Base-by-base conservation (phyloP, 495 filamentous ascomycete species). In the Elaphomyces granulatus region DNA sequence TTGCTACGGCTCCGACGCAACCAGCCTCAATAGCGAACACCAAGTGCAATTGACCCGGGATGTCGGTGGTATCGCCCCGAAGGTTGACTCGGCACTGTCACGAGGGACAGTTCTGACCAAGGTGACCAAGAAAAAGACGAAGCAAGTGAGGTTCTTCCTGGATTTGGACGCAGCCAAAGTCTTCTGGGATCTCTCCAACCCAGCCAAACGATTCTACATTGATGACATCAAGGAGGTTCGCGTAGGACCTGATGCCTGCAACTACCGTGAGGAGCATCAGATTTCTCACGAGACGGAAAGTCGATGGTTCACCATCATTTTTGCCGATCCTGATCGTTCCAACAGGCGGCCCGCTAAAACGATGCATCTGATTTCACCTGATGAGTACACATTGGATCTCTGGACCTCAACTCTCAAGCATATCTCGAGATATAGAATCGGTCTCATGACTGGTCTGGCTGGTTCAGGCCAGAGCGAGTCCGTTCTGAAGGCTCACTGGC, bases 201-300 rank as follows among this genome's bases (percentile, higher is more conserved):
- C 80, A 0, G 70, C 77, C 1, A 95, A 93, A 45, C 74, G 71
- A 14, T 81, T 98, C 47, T 92, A 92, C 52, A 78, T 98, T 41
- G 90, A 98, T 46, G 85, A 98, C 51, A 87, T 98, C 49, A 80
- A 80, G 47, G 84, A 93, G 45, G 83, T 98, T 32, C 77, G 86
- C 38, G 72, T 77, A 26, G 88, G 84, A 26, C 68, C 74, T n/a
- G 84, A 94, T 52, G 86, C 87, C 23, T 71, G 77, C 34, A 87
- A 92, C 46, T 93, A 94, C 48, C 79, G 83, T 8, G 80, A 93
- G 53, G 87, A 94, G 51, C 80, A 81, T 48, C 70, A 75, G 28
- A 55, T 90, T 20, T 47, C 75, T 3, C 68, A 75, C 38, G 67
- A 72, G 8, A 63, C 66, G 3, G 78, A 84, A 53, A 57, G 65